Conservation (phyloP, 805 yeast species). For the Yamadazyma olivae region DNA sequence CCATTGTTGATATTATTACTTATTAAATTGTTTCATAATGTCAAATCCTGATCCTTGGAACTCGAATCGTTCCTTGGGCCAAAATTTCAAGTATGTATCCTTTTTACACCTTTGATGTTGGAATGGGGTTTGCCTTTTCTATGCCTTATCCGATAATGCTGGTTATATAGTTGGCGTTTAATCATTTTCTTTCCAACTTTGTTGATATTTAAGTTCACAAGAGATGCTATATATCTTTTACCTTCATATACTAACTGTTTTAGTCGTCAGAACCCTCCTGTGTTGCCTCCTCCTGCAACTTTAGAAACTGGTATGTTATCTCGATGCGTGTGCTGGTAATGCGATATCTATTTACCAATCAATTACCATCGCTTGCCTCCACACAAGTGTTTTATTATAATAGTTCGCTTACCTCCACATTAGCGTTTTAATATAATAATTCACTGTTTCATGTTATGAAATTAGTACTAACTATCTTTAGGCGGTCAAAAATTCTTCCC, state of each 20-base stretch:
- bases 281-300: slow-evolving; percentile 57
- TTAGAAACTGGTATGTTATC: slow-evolving; percentile 46
- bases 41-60: slow-evolving; percentile 43
- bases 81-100: slow-evolving; percentile 40
- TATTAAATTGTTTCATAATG: too few relatives aligned
- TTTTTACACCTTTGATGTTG: background rate
- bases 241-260: slow-evolving; percentile 24
- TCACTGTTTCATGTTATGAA: too few relatives aligned
- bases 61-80: slow-evolving; percentile 41
- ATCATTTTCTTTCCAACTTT: background rate
- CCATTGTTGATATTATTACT: too few relatives aligned
- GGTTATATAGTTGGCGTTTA: too few relatives aligned
- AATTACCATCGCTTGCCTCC: too few relatives aligned
- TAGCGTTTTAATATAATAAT: too few relatives aligned
- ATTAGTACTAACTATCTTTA: slow-evolving; percentile 21
- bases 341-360: too few relatives aligned
- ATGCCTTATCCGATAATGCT: too few relatives aligned
- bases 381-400: background rate
- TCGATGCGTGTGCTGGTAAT: too few relatives aligned
- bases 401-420: background rate
- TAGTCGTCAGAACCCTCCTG: slow-evolving; percentile 59
- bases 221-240: too few relatives aligned
- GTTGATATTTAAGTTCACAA: background rate
- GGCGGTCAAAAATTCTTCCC: slow-evolving; percentile 48
- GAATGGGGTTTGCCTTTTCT: too few relatives aligned